These are phyloP conservation scores for Tetragonia tetragonoides DNA, from an alignment of 148 eudicot species.

Conservation along the genomic window DNA sequence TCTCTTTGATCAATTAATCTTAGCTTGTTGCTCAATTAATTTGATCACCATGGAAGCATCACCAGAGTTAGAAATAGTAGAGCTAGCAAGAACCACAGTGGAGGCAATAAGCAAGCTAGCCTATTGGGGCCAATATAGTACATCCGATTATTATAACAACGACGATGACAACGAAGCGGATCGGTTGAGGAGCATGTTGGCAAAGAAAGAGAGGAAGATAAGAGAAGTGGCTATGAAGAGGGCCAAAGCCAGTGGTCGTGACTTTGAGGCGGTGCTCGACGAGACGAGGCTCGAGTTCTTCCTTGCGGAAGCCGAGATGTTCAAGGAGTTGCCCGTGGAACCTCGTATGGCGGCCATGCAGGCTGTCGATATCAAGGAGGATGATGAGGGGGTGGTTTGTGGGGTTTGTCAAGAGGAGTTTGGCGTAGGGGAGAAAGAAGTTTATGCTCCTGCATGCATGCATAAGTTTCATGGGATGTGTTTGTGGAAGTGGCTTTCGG, in stretches of 20 bases:
- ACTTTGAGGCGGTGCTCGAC: background rate
- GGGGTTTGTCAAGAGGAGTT: slow-evolving; percentile 14
- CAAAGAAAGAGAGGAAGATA: background rate
- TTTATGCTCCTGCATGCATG: background rate
- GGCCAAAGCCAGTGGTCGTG: background rate
- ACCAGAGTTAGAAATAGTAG: too few species aligned
- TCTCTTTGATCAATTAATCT: too few species aligned
- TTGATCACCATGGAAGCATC: too few species aligned
- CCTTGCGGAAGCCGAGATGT: background rate
- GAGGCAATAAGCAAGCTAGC: background rate
- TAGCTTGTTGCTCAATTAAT: too few species aligned
- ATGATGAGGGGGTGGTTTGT: background rate
- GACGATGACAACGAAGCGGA: background rate
- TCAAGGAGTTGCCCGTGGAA: background rate
- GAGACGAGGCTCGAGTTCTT: background rate
- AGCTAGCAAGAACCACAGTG: too few species aligned
- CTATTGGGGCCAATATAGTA: background rate
- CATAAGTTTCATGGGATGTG: slow-evolving; percentile 22
- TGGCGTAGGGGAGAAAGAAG: background rate
- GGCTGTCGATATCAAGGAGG: background rate
- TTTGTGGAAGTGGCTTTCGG: slow-evolving; percentile 11
- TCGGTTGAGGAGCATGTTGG: background rate
- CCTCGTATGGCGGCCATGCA: background rate
- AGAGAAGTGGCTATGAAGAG: background rate
- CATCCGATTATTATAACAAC: background rate